Base-by-base conservation (phyloP, 2,329 filamentous ascomycete genomes). In the Alternaria burnsii region DNA sequence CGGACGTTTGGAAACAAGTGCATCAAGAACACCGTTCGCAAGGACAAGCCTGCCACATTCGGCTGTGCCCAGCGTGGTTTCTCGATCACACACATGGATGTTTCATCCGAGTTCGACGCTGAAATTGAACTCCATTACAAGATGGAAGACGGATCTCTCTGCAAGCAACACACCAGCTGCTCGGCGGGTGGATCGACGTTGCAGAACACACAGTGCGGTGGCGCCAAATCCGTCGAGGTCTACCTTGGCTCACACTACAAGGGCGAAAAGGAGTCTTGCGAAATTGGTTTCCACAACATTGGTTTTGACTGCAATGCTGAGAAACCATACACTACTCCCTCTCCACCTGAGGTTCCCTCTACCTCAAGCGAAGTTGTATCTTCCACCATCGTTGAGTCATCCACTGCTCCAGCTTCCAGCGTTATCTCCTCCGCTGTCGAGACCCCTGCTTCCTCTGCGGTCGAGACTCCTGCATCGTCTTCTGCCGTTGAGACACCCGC, bases 161-260 rank as follows among this genome's bases (percentile, higher is more conserved):
- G 94, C 88, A 94, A 91, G 82, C 91, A 96, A 72, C 88, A 87
- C 48, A 20, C 61, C 59, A 61, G 50, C 52, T 96, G 92, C 86
- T 87, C 84, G 66, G 82, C 85, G 56, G 82, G 84, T 16, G 92
- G 92, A 72, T 89, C 88, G 59, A 86, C 85, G 47, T 84, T 97
- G 71, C 82, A 87, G 81, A 97, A 97, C 86, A 87, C 83, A 62
- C 93, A 97, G 85, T 98, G 94, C 78, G 94, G 93, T 87, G 94
- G 94, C 80, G 94, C 94, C 67, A 92, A 86, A 76, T 89, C 88
- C 59, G 93, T 97, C 63, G 88, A 87, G 55, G 89, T 97, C 76
- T 82, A 84, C 66, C 79, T 86, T 59, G 87, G 89, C 22, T 65
- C 69, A 54, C 67, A 72, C 55, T 63, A 71, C 75, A 81, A 86